Evolutionary conservation across 1,284 basidiomycete genomes (phyloP), one percentile per base, ranked within the genome.

Genomic region (Fomitopsis betulina): DNA sequence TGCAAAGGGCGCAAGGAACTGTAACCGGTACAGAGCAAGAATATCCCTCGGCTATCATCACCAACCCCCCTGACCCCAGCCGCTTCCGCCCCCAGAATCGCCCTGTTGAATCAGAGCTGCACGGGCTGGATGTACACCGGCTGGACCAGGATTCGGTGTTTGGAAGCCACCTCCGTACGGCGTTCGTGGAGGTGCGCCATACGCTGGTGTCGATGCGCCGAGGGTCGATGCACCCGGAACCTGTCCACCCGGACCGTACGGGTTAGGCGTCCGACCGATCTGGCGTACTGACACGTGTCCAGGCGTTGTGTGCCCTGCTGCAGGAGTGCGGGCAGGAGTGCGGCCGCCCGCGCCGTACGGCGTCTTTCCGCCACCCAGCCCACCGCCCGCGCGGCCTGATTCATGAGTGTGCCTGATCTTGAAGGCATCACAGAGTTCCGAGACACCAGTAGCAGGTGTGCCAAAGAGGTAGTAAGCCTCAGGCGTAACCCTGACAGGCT

Each of bases 341-440:
- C 89, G 82, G n/a, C 81, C 86, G 54, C 81, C 49, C 19, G 49
- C 49, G 19, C 49, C 87, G 60, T 86, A 93, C 0, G 93, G 92
- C 0, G 93, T 95, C 69, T 89, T 89, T 1, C 49, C 49, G 8
- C 88, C 87, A 30, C 89, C 86, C 47, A 81, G 75, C 7, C 76
- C 79, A 10, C 75, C 75, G 53, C 76, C 85, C 40, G 86, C 73
- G 62, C 85, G 91, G 72, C 91, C 88, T 21, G 89, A 89, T 68
- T 92, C 89, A 63, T 91, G 89, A 40, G 89, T 76, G 73, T 93
- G 91, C 62, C 91, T 80, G 68, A 93, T 86, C 85, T 97, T 97
- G 85, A 98, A 98, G 17, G 94, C 94, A 70, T 97, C 94, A 65
- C 94, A 96, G 2, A 98, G 77, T 73, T 96, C 93, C 0, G 91